Base-by-base conservation (phyloP, 176 grass and related monocot species). In the Tuctoria greenei region DNA sequence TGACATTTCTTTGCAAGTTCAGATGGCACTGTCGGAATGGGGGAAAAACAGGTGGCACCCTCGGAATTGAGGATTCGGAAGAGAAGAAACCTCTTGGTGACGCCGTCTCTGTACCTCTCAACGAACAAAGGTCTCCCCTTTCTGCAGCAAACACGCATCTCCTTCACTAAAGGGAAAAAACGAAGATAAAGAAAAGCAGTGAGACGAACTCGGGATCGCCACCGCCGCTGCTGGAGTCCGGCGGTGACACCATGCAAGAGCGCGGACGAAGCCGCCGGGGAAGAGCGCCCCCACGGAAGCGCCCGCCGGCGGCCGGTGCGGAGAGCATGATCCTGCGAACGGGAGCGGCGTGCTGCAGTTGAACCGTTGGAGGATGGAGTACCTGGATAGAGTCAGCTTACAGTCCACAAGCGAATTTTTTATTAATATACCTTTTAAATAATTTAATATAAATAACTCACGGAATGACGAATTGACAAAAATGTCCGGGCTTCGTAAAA, bases 91-190 rank as follows among this genome's bases (percentile, higher is more conserved):
- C 90, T 93, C 79, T 97, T 97, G 52, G 82, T 5, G 54, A 72
- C 62, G 52, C 94, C 94, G 63, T 89, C 88, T 10, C 67, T 81
- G 81, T 91, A 89, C 69, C 75, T 83, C 88, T 97, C 94, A 41
- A 87, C 86, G 10, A 97, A 81, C 76, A 97, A 67, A 42, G 72
- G 75, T 0, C 36, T 80, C 31, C 37, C 72, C 66, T 88, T 88
- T 78, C 92, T 91, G 74, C 68, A 82, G 31, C 11, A 75, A 46
- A 52, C 15, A 41, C 8, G 40, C 0, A 24, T 41, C 59, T 35
- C 4, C 17, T 10, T 75, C 28, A 65, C 13, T 77, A 25, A 49
- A 64, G 11, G 39, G 46, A 46, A 14, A 49, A 15, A 38, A 55
- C 9, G 14, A 16, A 36, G 17, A 36, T 43, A 72, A 24, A 13